These are phyloP conservation scores for Tricholoma hemisulphureum DNA, from an alignment of 768 basidiomycete genomes.

Conservation along the genomic window DNA sequence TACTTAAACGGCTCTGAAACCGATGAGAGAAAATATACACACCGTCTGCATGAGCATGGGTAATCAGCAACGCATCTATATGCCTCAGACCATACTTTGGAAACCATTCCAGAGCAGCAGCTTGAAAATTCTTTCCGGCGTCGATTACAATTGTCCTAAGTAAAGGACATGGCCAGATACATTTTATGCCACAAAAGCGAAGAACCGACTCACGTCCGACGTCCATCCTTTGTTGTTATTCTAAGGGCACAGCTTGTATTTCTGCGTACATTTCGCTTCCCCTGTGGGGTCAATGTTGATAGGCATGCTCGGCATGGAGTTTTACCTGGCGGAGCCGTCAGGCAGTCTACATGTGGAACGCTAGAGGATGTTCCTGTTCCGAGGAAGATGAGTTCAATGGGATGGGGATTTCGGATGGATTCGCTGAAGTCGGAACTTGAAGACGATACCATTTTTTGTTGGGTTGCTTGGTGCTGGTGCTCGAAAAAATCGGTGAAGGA, in stretches of 20 bases:
- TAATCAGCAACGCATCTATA: conserved; percentile 65
- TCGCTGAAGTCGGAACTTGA: not conserved
- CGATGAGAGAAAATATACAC: conserved; percentile 6
- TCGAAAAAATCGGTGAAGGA: too few species aligned
- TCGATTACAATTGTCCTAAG: conserved; percentile 77
- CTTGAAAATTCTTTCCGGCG: conserved; percentile 81
- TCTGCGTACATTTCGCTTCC: conserved; percentile 80
- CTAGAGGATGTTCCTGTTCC: conserved; percentile 82
- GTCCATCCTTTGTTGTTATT: conserved; percentile 39
- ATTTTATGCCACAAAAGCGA: not conserved
- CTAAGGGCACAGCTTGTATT: conserved; percentile 77
- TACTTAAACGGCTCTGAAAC: conserved; percentile 2
- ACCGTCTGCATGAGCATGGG: conserved; percentile 86
- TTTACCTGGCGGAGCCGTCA: conserved; percentile 61
- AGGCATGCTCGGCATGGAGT: conserved; percentile 61
- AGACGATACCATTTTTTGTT: not conserved
- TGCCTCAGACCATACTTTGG: conserved; percentile 70
- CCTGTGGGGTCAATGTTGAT: conserved; percentile 63
- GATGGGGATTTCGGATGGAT: not conserved
- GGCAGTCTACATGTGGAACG: conserved; percentile 67
- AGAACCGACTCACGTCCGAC: conserved; percentile 48
- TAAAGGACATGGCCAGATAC: not conserved
- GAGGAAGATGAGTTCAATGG: conserved; percentile 69
- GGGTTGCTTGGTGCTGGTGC: too few species aligned
- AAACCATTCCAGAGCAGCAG: conserved; percentile 45